A percentile compares a stretch with the other conserved stretches of the same genome.
Evolutionary conservation across 768 basidiomycete species (phyloP).

Genomic region (Gelatoporia subvermispora): DNA sequence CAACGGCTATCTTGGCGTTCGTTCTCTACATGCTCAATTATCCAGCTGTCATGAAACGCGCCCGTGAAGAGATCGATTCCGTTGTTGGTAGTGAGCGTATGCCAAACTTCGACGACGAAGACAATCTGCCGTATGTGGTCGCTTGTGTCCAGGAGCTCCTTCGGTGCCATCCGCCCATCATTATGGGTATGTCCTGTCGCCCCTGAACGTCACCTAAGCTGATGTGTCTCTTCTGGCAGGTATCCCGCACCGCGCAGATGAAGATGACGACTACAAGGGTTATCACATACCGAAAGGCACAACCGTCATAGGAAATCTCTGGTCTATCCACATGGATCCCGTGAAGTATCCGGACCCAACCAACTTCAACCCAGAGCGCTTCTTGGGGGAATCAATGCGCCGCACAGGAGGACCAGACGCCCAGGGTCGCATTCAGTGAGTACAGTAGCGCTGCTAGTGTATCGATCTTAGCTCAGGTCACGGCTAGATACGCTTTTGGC

Average conservation of each 20-base stretch:
- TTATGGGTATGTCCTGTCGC: not conserved
- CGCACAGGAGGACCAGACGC: conserved; percentile 11
- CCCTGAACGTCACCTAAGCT: too few relatives aligned
- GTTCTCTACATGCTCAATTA: conserved; percentile 18
- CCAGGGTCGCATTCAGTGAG: conserved; percentile 5
- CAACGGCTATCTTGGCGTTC: conserved; percentile 23
- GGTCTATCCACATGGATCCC: conserved; percentile 19
- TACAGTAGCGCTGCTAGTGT: not conserved
- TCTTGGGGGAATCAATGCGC: conserved; percentile 3
- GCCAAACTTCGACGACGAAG: conserved; percentile 49
- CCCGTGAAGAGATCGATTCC: conserved; percentile 58
- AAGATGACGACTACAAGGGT: conserved; percentile 23
- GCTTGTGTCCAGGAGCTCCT: conserved; percentile 42
- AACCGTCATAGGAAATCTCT: conserved; percentile 21
- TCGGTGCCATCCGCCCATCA: not conserved
- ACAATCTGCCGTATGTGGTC: conserved; percentile 47
- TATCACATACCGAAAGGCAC: conserved; percentile 22
- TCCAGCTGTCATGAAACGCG: conserved; percentile 30
- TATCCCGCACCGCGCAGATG: conserved; percentile 14
- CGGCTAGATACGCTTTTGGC: conserved; percentile 14
- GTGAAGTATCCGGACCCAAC: conserved; percentile 15
- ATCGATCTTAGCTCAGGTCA: not conserved
- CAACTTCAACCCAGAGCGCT: conserved; percentile 19
- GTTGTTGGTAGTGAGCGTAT: conserved; percentile 48
- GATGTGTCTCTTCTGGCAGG: conserved; percentile 1